phyloP scores from a whole-genome alignment of 306 rosid genomes.

The Rosa chinensis region DNA sequence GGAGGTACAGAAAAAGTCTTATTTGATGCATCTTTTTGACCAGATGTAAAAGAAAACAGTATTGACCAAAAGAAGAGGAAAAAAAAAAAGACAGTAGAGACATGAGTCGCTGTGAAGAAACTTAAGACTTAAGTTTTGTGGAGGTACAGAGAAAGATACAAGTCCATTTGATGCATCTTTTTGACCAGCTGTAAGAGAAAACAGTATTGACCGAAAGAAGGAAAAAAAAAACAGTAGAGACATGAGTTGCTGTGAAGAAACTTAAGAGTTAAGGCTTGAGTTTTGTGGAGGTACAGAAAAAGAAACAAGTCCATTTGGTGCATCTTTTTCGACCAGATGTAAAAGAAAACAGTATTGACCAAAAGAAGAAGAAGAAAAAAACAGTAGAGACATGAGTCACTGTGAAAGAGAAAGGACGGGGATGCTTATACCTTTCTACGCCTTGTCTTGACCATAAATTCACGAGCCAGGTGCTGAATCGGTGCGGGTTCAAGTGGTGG shows the following conservation, averaged over 20 bases:
- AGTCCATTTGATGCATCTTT: no score
- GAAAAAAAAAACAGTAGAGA: no score
- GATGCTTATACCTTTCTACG: conserved; percentile 76
- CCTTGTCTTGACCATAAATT: conserved; percentile 97
- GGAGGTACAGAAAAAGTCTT: background rate
- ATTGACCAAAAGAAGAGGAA: background rate
- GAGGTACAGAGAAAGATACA: no score
- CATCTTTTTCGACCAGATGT: no score
- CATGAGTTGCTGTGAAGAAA: no score
- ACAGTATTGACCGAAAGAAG: no score
- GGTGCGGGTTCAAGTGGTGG: conserved; percentile 99
- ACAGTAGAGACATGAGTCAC: no score
- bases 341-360: background rate
- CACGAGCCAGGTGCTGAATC: conserved; percentile 97
- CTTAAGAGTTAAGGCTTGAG: no score
- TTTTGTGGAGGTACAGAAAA: no score
- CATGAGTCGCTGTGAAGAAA: background rate
- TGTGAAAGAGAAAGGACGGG: background rate
- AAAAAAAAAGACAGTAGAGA: background rate
- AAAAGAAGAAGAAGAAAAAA: background rate
- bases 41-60: background rate
- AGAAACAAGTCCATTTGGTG: no score
- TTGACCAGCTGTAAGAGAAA: no score
- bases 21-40: background rate
- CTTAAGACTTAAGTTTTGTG: no score